Percentiles rank a stretch among this genome's conserved stretches.
Conservation (phyloP, 139 green algal genomes). For the Tetraselmis striata region DNA sequence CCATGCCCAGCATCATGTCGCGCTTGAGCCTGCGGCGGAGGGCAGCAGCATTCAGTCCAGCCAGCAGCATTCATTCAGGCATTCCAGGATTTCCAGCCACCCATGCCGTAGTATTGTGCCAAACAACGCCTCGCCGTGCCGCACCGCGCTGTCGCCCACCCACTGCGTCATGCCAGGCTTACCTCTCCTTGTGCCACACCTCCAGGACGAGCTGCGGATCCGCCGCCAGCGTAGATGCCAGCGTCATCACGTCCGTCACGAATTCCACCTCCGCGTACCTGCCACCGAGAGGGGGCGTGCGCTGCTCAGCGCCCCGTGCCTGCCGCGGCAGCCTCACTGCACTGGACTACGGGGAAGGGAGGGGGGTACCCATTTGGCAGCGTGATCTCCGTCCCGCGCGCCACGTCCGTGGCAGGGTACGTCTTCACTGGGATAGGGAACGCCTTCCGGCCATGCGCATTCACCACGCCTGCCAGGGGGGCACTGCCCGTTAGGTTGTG, state of each 20-base stretch:
- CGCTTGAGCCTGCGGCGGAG: neutral
- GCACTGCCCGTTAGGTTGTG: too few species aligned
- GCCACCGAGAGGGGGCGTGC: neutral
- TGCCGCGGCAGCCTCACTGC: too few species aligned
- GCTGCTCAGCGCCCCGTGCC: too few species aligned
- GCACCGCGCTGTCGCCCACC: too few species aligned
- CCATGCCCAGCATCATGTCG: constrained; percentile 52
- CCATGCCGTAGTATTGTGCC: too few species aligned
- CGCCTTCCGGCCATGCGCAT: neutral
- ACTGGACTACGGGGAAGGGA: neutral
- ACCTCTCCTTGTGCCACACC: constrained; percentile 55
- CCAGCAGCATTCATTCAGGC: too few species aligned
- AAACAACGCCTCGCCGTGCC: too few species aligned
- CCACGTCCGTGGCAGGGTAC: constrained; percentile 37
- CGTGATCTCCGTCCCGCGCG: constrained; percentile 33
- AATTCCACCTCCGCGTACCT: constrained; percentile 38
- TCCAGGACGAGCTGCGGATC: constrained; percentile 43
- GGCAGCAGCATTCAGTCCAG: too few species aligned
- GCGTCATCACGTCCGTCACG: constrained; percentile 35
- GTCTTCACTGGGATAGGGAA: constrained; percentile 22
- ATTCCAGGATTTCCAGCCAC: too few species aligned
- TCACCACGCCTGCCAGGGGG: neutral
- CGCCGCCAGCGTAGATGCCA: constrained; percentile 35
- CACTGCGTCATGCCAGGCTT: too few species aligned
- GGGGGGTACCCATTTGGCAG: constrained; percentile 33